These are phyloP conservation scores for Triglochin maritima DNA, from an alignment of 106 monocot species.

Conservation along the genomic window DNA sequence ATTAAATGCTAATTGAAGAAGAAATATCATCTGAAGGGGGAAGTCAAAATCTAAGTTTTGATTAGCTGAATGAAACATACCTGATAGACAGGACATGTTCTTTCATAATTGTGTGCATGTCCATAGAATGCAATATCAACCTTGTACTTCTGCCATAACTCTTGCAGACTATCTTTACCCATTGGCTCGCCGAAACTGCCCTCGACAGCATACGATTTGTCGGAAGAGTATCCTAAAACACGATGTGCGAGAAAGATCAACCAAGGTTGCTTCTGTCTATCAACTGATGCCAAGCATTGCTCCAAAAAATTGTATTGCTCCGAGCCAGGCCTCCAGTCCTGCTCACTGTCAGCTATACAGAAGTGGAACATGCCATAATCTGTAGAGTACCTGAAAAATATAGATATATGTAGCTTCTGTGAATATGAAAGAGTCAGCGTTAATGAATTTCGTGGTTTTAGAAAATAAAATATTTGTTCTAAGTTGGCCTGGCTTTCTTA, in stretches of 20 bases:
- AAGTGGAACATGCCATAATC: slow-evolving; percentile 95
- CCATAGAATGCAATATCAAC: slow-evolving; percentile 90
- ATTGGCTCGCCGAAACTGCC: slow-evolving; percentile 87
- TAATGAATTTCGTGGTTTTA: background rate
- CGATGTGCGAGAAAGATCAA: slow-evolving; percentile 78
- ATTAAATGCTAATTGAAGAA: too few species aligned
- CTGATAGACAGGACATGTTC: slow-evolving; percentile 92
- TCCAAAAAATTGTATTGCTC: slow-evolving; percentile 88
- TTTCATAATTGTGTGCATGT: slow-evolving; percentile 87
- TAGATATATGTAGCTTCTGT: too few species aligned
- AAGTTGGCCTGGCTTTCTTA: too few species aligned
- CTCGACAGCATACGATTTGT: slow-evolving; percentile 33
- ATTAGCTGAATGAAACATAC: slow-evolving; percentile 15
- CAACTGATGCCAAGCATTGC: slow-evolving; percentile 61
- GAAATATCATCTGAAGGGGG: too few species aligned
- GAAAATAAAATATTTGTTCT: too few species aligned
- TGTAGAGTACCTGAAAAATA: slow-evolving; percentile 52
- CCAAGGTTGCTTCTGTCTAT: slow-evolving; percentile 91
- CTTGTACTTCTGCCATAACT: slow-evolving; percentile 84
- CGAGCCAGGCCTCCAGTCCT: slow-evolving; percentile 77
- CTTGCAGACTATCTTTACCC: slow-evolving; percentile 86
- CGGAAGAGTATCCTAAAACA: slow-evolving; percentile 75
- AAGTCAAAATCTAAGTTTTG: too few species aligned
- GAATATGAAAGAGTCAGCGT: too few species aligned
- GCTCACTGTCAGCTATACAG: slow-evolving; percentile 87